These are phyloP conservation scores for Chaetomidium leptoderma DNA, from an alignment of 495 filamentous ascomycete species.

Conservation along the genomic window DNA sequence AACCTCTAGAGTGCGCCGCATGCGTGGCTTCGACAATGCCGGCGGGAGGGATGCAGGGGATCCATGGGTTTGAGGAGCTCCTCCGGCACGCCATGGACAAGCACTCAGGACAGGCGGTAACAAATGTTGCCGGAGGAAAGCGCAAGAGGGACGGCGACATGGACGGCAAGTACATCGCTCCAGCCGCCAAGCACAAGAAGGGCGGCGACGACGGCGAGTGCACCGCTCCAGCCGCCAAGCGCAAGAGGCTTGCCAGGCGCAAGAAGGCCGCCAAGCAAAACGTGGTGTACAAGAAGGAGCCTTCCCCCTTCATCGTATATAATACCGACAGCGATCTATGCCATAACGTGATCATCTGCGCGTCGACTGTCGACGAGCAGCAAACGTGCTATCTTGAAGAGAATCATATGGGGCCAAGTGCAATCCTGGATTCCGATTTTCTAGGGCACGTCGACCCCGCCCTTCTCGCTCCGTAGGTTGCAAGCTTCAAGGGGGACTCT, in stretches of 20 bases:
- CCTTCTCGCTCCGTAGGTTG: constrained; percentile 14
- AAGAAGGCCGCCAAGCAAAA: neutral
- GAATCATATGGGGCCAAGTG: constrained; percentile 8
- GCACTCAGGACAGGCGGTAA: constrained; percentile 7
- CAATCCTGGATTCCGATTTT: constrained; percentile 7
- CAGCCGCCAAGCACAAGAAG: constrained; percentile 5
- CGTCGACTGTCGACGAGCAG: constrained; percentile 13
- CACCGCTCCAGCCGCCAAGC: constrained; percentile 5
- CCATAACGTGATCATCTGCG: constrained; percentile 15
- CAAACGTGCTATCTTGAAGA: constrained; percentile 3
- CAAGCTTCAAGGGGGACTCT: constrained; percentile 1
- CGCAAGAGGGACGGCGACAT: constrained; percentile 14
- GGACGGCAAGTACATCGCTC: neutral
- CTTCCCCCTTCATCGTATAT: constrained; percentile 1
- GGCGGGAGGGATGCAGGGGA: constrained; percentile 7
- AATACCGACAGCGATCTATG: constrained; percentile 13
- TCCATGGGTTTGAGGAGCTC: constrained; percentile 9
- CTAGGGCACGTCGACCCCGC: constrained; percentile 14
- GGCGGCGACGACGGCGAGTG: constrained; percentile 3
- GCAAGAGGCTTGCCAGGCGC: neutral
- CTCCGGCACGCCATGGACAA: constrained; percentile 12
- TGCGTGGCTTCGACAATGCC: constrained; percentile 13
- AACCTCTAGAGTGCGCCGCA: constrained; percentile 6
- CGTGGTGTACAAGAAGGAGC: constrained; percentile 12
- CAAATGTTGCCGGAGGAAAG: constrained; percentile 10